Evolutionary conservation across 176 grass and related monocot species (phyloP), one percentile per base, ranked within the genome.

Genomic region (Carex pumila): DNA sequence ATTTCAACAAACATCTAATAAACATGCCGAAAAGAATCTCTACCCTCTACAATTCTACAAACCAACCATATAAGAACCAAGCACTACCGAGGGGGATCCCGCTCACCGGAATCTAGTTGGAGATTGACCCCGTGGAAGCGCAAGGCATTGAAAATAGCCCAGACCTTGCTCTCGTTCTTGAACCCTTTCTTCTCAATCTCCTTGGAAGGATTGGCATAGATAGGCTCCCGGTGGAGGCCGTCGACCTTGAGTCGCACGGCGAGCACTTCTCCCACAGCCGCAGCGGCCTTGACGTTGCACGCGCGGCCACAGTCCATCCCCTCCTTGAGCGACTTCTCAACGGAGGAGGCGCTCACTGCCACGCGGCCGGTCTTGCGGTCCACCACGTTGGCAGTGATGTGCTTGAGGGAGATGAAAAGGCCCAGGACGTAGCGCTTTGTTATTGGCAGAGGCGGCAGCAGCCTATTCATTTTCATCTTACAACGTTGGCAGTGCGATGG

Each of bases 351-450:
- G 12, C 89, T 91, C 21, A 69, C 91, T 79, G 89, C 87, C 22
- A 98, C 87, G 31, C 86, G 86, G 7, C 95, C 92, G 84, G 81
- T 87, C 82, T 87, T 91, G 62, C 95, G 89, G 81, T 98, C 95
- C 71, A 91, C 87, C 73, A 98, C 89, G 74, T 98, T 98, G n/a
- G 92, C 95, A 47, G 95, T 93, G 41, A 98, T 90, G 86, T 91
- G 90, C 90, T 98, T 98, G 88, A 98, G 95, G 18, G 92, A 94
- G 78, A 98, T 98, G 91, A 98, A 98, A 22, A 98, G 91, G 4
- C 95, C 89, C 63, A 98, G 82, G 59, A 98, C 95, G 80, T 94
- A 98, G 22, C 95, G 56, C 86, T 91, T 98, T 15, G 85, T 61
- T 36, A 87, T 39, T 13, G 90, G 73, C 78, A 94, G 12, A 52